Percentiles rank a stretch among this genome's conserved stretches.
Evolutionary conservation across 768 basidiomycete genomes (phyloP).

Genomic region (Boletus vinaceobasis): DNA sequence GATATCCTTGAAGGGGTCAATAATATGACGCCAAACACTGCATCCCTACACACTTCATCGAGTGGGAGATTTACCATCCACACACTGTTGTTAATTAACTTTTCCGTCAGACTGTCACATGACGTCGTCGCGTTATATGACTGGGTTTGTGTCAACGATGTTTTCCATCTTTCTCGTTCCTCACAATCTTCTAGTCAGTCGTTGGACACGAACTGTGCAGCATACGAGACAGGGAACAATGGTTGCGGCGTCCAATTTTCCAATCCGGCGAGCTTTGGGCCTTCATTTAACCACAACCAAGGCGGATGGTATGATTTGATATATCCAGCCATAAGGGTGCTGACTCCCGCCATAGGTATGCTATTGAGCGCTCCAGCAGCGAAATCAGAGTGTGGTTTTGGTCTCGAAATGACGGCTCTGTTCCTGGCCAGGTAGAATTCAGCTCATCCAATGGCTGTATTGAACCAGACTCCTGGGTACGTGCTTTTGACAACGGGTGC

Average conservation of each 20-base stretch:
- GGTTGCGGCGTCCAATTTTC: slow-evolving; percentile 22
- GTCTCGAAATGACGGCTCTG: slow-evolving; percentile 28
- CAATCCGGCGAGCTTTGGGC: slow-evolving; percentile 17
- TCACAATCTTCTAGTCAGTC: slow-evolving; percentile 10
- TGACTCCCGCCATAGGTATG: slow-evolving; percentile 35
- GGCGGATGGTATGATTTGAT: slow-evolving; percentile 36
- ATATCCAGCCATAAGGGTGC: background rate
- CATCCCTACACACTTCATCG: slow-evolving; percentile 29
- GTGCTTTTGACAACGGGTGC: background rate
- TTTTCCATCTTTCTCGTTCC: background rate
- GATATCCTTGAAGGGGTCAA: slow-evolving; percentile 53
- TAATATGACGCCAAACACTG: slow-evolving; percentile 31
- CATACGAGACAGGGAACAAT: slow-evolving; percentile 18
- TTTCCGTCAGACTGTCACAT: slow-evolving; percentile 19
- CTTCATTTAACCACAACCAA: slow-evolving; percentile 28
- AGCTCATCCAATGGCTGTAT: slow-evolving; percentile 14
- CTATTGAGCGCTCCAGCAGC: slow-evolving; percentile 32
- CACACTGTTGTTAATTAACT: background rate
- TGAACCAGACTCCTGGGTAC: slow-evolving; percentile 32
- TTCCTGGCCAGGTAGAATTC: slow-evolving; percentile 24
- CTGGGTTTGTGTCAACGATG: slow-evolving; percentile 12
- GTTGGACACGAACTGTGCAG: slow-evolving; percentile 17
- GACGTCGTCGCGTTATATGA: slow-evolving; percentile 16
- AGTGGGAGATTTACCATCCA: slow-evolving; percentile 10
- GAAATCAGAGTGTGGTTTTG: slow-evolving; percentile 46